Base-by-base conservation (phyloP, 1,284 basidiomycete genomes). In the Schizophyllum amplum region DNA sequence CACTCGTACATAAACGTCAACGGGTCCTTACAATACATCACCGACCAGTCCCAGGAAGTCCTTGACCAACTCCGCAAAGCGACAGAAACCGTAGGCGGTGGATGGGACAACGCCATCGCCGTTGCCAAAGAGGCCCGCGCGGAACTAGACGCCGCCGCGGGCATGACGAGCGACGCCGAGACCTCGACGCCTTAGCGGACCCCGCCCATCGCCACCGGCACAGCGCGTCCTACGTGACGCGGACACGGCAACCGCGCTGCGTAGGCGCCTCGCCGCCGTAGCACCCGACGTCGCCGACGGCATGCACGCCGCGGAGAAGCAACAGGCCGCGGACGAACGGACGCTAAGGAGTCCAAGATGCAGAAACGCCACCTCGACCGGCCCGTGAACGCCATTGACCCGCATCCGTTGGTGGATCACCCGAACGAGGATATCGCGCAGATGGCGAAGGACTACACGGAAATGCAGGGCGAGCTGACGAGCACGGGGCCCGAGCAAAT, bases 1-100 rank as follows among this genome's bases (percentile, higher is more conserved):
- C 94, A 98, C 72, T 97, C 94, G 17, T 99, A 98, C 72, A 84
- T 93, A 72, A 81, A 86, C 24, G 83, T 90, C 57, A 98, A 98
- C 67, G 93, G 95, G 4, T 84, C 90, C 67, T 83, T 98, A 52
- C 83, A 90, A 59, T 71, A 74, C 7, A 77, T 84, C 20, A 70
- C 75, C 46, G 65, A 71, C 13, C 77, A 81, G 53, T 76, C 83
- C 2, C 66, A 77, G 52, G 60, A 62, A 7, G 58, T 80, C 5
- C 69, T 83, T 9, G 60, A 65, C 4, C 65, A 75, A 25, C 76
- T 92, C 17, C 75, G 75, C 23, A 62, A 70, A 5, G 76, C 77
- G 4, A 75, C 84, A 0, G 68, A 74, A 20, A 24, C 21, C 11
- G 20, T 22, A 50, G 48, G 48, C 48, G 48, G 48, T 3, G 88